Base-by-base conservation (phyloP, 2,329 filamentous ascomycete species). In the Diaporthe ampelina region DNA sequence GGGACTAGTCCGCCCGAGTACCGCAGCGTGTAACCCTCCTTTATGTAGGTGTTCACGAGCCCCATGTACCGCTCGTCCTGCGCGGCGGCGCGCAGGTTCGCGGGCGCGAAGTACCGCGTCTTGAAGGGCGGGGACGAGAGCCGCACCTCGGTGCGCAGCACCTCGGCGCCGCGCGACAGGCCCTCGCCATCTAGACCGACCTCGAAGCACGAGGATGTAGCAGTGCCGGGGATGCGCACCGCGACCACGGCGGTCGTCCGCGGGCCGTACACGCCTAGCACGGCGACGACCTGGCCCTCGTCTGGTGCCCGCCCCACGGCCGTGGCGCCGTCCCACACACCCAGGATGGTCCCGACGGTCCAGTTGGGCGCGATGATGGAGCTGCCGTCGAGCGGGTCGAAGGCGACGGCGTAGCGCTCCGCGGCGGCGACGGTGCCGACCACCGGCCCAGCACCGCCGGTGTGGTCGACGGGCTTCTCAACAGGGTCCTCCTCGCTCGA, bases 381-480 rank as follows among this genome's bases (percentile, higher is more conserved):
- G 80, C 88, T 90, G 15, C 91, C 91, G 77, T 92, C 91, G 0
- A 92, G 85, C 0, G 91, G 91, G 77, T 92, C 91, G 77, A 92
- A 92, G 0, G 89, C 90, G 11, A 91, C 81, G 0, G 90, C 88
- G 81, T 92, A 92, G 37, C 82, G 78, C 77, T 91, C 87, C 2
- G 71, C 6, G 40, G 13, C 15, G 3, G 48, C 15, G 37, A 9
- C 45, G 15, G 37, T n/a, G 52, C 15, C 29, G 2, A 32, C 21
- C 29, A 29, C 29, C 29, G n/a, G n/a, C 1, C 29, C 63, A 2
- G 17, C 65, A 37, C 19, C 52, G 56, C 45, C 52, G 58, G 40
- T 68, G 73, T 79, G 75, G 50, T 75, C 54, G 70, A 82, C 76
- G 48, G 80, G 29, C 74, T 81, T 80, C 80, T 91, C 90, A 0